Percentiles rank a stretch among this genome's conserved stretches.
These are phyloP conservation scores for Coemansia sp. DNA, from an alignment of 192 early-diverging fungal species.

Conservation along the genomic window DNA sequence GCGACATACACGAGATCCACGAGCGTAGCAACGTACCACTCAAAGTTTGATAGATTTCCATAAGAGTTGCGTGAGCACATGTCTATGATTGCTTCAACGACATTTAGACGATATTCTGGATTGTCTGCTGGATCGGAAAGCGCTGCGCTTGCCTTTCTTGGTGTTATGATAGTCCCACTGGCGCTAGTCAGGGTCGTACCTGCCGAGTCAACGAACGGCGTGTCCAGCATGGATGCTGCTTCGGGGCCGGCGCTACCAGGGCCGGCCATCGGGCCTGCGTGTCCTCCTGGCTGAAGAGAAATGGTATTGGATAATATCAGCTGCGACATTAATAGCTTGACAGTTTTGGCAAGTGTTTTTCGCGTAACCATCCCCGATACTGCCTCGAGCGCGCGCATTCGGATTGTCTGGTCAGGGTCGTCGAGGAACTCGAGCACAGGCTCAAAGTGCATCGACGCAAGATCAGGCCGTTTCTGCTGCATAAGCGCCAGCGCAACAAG, in stretches of 20 bases:
- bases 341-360: conserved; percentile 76
- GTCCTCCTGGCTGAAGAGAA: conserved; percentile 20
- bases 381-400: conserved; percentile 84
- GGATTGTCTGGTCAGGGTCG: conserved; percentile 89
- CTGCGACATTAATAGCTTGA: conserved; percentile 81
- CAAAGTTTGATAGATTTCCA: conserved; percentile 83
- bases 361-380: conserved; percentile 81
- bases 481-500: conserved; percentile 83
- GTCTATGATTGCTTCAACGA: conserved; percentile 76
- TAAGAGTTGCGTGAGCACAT: conserved; percentile 88
- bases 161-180: conserved; percentile 25
- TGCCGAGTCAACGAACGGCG: conserved; percentile 10
- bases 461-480: conserved; percentile 77
- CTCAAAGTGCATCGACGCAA: conserved; percentile 79
- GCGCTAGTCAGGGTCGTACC: conserved; percentile 39
- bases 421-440: conserved; percentile 87
- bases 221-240: not conserved
- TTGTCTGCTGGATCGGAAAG: conserved; percentile 35
- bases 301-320: conserved; percentile 60
- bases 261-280: not conserved
- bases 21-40: conserved; percentile 91
- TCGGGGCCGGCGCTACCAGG: not conserved
- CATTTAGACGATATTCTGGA: conserved; percentile 74
- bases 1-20: conserved; percentile 74
- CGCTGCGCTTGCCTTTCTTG: not conserved